Evolutionary conservation across 2,329 filamentous ascomycete genomes (phyloP), one percentile per base, ranked within the genome.

Genomic region (Lasiodiplodia hormozganensis): DNA sequence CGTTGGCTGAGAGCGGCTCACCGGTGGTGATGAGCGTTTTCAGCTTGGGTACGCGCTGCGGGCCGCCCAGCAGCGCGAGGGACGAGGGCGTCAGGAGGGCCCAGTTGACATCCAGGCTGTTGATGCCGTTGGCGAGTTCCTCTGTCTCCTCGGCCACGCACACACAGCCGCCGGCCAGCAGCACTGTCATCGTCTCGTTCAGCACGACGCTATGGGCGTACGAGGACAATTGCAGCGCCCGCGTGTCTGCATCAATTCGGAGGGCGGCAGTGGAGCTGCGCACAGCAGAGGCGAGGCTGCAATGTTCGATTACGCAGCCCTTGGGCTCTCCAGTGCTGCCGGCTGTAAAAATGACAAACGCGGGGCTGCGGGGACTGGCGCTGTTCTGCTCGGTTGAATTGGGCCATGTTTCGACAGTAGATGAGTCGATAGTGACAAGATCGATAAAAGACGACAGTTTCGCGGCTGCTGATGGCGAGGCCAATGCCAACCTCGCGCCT

Each of bases 31-130:
- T 68, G 10, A 79, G 69, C 0, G 72, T 75, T 47, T 84, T 80
- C 18, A 86, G 73, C 2, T 78, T 66, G 71, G 82, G 51, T 72
- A 83, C 47, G 12, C 77, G 74, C 58, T 78, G 79, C 1, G 78
- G 76, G 18, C 77, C 75, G 4, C 79, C 69, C 1, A 76, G 76
- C 36, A 4, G 72, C 82, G 73, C 34, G 75, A 77, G 3, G 2
- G 78, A 76, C 2, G 77, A 78, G 14, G 78, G 78, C 12, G 78
- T 80, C 74, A 80, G 76, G 14, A 77, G 74, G 7, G 77, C 77
- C 49, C 78, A 71, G 21, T 72, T 79, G 25, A 2, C 25, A 28
- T 56, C 18, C 77, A 77, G 11, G 77, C 83, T 40, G 36, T 40
- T 40, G 36, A 40, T 40, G n/a, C n/a, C n/a, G n/a, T n/a, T n/a